phyloP scores from a whole-genome alignment of 805 yeast genomes.

The Yamadazyma sp. region DNA sequence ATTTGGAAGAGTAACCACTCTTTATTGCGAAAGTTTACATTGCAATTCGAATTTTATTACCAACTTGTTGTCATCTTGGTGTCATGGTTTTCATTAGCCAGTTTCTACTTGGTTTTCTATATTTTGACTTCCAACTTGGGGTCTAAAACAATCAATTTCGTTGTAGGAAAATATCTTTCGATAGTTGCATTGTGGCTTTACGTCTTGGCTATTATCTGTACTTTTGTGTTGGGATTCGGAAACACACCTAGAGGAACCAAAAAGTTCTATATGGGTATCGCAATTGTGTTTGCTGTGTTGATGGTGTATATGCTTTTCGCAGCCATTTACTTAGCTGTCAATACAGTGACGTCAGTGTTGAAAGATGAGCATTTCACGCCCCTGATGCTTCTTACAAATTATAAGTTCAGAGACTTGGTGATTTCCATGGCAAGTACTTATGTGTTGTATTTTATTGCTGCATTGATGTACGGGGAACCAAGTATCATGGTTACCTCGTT shows the following conservation, averaged over 20 bases:
- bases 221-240: conserved; percentile 89
- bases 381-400: conserved; percentile 55
- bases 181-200: conserved; percentile 85
- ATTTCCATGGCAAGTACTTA: conserved; percentile 87
- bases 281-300: conserved; percentile 76
- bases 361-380: conserved; percentile 44
- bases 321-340: conserved; percentile 74
- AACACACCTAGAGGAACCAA: conserved; percentile 92
- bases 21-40: conserved; percentile 67
- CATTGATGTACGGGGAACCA: conserved; percentile 83
- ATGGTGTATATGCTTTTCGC: conserved; percentile 91
- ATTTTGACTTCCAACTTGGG: conserved; percentile 81
- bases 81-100: conserved; percentile 91
- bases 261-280: conserved; percentile 70
- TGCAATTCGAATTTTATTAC: conserved; percentile 86
- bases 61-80: conserved; percentile 72
- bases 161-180: conserved; percentile 74
- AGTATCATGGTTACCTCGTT: conserved; percentile 90
- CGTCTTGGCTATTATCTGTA: conserved; percentile 73
- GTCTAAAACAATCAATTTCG: conserved; percentile 56
- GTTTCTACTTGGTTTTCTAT: conserved; percentile 86
- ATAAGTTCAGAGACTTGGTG: conserved; percentile 79
- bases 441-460: conserved; percentile 72
- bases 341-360: conserved; percentile 60
- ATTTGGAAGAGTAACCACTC: conserved; percentile 92